A percentile compares a stretch with the other conserved stretches of the same genome.
These are phyloP conservation scores for Corymbia maculata DNA, from an alignment of 345 rosid genomes.

Conservation along the genomic window DNA sequence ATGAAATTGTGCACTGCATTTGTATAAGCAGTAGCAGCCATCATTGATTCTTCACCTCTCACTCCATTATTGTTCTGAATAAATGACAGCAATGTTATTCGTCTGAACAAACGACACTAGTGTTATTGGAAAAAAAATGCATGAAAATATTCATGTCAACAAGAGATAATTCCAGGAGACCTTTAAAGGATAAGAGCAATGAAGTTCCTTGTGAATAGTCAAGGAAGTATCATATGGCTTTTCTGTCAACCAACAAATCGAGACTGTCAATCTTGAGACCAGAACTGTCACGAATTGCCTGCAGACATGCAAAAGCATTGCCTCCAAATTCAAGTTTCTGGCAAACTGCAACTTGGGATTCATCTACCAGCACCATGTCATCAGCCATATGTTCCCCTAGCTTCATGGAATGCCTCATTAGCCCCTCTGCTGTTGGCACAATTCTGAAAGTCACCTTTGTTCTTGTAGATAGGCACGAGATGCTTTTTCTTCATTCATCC, in stretches of 20 bases:
- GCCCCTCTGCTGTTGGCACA: too few species aligned
- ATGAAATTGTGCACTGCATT: slow-evolving; percentile 82
- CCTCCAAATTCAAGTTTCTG: too few species aligned
- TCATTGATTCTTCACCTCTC: slow-evolving; percentile 52
- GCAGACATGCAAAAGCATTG: slow-evolving; percentile 17
- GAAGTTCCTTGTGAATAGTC: slow-evolving; percentile 68
- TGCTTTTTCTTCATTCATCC: too few species aligned
- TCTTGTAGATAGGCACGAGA: too few species aligned
- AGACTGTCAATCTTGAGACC: slow-evolving; percentile 37
- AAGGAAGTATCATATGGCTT: slow-evolving; percentile 92
- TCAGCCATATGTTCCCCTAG: too few species aligned
- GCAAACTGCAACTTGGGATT: too few species aligned
- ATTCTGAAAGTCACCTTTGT: too few species aligned
- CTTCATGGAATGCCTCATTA: too few species aligned
- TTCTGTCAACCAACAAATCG: slow-evolving; percentile 68
- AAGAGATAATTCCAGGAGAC: slow-evolving; percentile 5
- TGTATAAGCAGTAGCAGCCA: slow-evolving; percentile 49
- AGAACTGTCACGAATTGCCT: slow-evolving; percentile 62
- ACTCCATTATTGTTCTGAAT: slow-evolving; percentile 31
- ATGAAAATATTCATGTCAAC: neutral
- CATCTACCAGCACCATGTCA: too few species aligned
- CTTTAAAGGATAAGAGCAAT: slow-evolving; percentile 46
- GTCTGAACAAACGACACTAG: neutral
- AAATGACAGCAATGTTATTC: neutral
- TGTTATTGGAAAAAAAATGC: neutral